phyloP scores from a whole-genome alignment of 257 asterid species.

The Ehretia macrophylla region DNA sequence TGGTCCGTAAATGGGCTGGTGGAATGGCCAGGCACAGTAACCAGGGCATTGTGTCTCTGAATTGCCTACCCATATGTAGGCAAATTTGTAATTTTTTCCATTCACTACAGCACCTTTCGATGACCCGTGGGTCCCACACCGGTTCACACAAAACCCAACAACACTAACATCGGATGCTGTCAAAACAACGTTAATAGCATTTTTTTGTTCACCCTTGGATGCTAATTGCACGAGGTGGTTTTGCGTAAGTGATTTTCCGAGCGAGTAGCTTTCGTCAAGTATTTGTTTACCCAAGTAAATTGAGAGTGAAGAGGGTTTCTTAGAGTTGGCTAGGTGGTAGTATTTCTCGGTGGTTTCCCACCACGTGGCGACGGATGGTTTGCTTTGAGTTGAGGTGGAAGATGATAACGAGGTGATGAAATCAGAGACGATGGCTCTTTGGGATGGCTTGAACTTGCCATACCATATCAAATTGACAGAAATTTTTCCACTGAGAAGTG shows the following conservation, averaged over 20 bases:
- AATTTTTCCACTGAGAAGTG: conserved; percentile 55
- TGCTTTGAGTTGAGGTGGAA: conserved; percentile 14
- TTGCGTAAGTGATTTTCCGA: conserved; percentile 57
- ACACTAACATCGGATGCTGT: conserved; percentile 58
- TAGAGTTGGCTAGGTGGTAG: conserved; percentile 48
- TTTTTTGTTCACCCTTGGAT: conserved; percentile 41
- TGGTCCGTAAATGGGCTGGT: conserved; percentile 79
- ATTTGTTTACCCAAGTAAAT: conserved; percentile 44
- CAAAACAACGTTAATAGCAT: conserved; percentile 56
- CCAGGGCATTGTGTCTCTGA: conserved; percentile 62
- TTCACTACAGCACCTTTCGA: conserved; percentile 17
- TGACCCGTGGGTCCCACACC: conserved; percentile 63
- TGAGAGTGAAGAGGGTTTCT: conserved; percentile 28
- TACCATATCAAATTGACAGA: conserved; percentile 64
- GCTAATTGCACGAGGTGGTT: conserved; percentile 46
- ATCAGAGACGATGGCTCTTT: conserved; percentile 56
- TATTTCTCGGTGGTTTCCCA: conserved; percentile 62
- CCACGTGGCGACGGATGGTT: conserved; percentile 66
- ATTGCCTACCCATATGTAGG: conserved; percentile 73
- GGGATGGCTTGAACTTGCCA: conserved; percentile 64
- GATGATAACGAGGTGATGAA: conserved; percentile 55
- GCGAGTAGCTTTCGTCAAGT: conserved; percentile 28
- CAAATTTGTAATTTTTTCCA: conserved; percentile 43
- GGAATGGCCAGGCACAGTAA: conserved; percentile 71
- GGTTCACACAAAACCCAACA: conserved; percentile 52